These are phyloP conservation scores for Tuctoria greenei DNA, from an alignment of 176 grass and related monocot genomes.

Conservation along the genomic window DNA sequence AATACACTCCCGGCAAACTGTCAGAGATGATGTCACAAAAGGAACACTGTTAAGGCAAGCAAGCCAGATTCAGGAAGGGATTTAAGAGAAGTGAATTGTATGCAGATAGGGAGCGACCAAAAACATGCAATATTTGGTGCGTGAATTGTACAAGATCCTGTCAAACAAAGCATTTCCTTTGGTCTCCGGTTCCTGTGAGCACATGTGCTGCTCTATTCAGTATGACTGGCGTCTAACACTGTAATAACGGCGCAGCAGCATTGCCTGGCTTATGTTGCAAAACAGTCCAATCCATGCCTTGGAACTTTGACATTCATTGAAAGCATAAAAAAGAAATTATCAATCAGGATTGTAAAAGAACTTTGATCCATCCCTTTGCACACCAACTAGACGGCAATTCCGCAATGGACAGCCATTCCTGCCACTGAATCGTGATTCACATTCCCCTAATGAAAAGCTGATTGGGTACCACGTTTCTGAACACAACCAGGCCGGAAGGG, in stretches of 20 bases:
- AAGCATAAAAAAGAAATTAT: not conserved
- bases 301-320: not conserved
- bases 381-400: not conserved
- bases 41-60: conserved; percentile 21
- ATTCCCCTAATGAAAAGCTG: not conserved
- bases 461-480: conserved; percentile 5
- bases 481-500: conserved; percentile 13
- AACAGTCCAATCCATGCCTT: not conserved
- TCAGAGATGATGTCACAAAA: conserved; percentile 24
- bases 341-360: not conserved
- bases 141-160: not conserved
- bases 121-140: not conserved
- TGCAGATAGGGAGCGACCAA: not conserved
- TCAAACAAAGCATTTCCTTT: not conserved
- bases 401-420: not conserved
- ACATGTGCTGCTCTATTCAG: not conserved
- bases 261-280: not conserved
- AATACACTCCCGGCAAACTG: conserved; percentile 95
- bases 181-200: not conserved
- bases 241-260: not conserved
- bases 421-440: not conserved
- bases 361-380: not conserved
- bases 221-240: not conserved
- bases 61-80: conserved; percentile 4
- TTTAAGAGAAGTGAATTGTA: conserved; percentile 17